A percentile compares a stretch with the other conserved stretches of the same genome.
Conservation (phyloP, 2,329 filamentous ascomycete genomes). For the Dothidotthia symphoricarpi region DNA sequence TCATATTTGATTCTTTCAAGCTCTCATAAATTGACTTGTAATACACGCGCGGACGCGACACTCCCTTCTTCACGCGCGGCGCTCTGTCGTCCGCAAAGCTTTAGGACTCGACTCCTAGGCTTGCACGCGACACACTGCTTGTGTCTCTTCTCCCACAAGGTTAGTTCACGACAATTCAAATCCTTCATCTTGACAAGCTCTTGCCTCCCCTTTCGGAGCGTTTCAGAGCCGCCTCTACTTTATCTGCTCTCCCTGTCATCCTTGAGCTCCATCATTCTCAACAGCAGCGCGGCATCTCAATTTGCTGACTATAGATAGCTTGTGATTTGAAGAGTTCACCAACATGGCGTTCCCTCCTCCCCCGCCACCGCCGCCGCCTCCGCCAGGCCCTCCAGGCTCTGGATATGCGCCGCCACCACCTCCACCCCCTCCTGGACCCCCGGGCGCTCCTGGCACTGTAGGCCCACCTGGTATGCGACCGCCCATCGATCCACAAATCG, state of each 20-base stretch:
- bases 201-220: no score
- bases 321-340: background rate
- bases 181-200: background rate
- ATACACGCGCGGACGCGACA: slow-evolving; percentile 26
- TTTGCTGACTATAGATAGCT: background rate
- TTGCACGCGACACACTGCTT: slow-evolving; percentile 15
- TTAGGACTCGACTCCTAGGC: slow-evolving; percentile 22
- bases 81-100: slow-evolving; percentile 28
- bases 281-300: no score
- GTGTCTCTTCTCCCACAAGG: background rate
- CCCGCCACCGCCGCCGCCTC: slow-evolving; percentile 50
- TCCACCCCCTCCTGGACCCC: slow-evolving; percentile 53
- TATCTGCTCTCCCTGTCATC: background rate
- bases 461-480: slow-evolving; percentile 69
- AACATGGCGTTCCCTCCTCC: slow-evolving; percentile 32
- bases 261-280: background rate
- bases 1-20: slow-evolving; percentile 11
- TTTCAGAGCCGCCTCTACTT: background rate
- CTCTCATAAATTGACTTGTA: slow-evolving; percentile 9
- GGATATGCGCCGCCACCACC: slow-evolving; percentile 53
- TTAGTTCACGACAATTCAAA: background rate
- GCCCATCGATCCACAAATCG: slow-evolving; percentile 75
- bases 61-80: slow-evolving; percentile 18
- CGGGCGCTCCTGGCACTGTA: slow-evolving; percentile 51
- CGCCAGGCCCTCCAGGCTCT: slow-evolving; percentile 27